phyloP scores from a whole-genome alignment of 805 yeast genomes.

The Ogataea methanolica region DNA sequence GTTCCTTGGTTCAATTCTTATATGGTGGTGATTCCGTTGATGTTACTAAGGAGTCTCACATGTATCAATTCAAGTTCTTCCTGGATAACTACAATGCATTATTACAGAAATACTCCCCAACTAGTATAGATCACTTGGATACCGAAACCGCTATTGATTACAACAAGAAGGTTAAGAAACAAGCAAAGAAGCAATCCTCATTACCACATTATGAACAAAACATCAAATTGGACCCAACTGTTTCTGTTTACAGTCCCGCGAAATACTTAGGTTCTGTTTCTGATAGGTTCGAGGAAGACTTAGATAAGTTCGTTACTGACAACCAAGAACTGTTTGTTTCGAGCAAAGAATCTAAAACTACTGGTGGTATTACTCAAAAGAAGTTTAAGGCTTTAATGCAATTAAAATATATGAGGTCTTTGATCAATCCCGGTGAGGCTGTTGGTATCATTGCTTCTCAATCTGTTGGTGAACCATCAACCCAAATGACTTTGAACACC shows the following conservation, averaged over 20 bases:
- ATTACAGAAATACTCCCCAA: constrained; percentile 81
- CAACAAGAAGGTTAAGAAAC: constrained; percentile 76
- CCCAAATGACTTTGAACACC: constrained; percentile 95
- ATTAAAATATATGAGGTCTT: constrained; percentile 94
- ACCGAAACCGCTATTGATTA: constrained; percentile 78
- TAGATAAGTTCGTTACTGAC: constrained; percentile 62
- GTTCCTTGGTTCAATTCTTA: constrained; percentile 86
- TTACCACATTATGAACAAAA: constrained; percentile 60
- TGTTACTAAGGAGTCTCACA: constrained; percentile 89
- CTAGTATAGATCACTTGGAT: constrained; percentile 70
- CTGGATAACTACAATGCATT: constrained; percentile 85
- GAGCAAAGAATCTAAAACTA: constrained; percentile 40
- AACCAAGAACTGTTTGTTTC: constrained; percentile 54
- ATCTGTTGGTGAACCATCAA: constrained; percentile 98
- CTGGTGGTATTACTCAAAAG: constrained; percentile 59
- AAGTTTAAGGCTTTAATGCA: constrained; percentile 96
- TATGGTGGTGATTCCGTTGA: constrained; percentile 98
- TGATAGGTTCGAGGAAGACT: constrained; percentile 76
- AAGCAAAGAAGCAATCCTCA: constrained; percentile 55
- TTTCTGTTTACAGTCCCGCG: constrained; percentile 82
- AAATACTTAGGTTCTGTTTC: constrained; percentile 91
- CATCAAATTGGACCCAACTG: constrained; percentile 78
- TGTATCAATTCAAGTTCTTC: constrained; percentile 92
- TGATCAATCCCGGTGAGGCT: constrained; percentile 94
- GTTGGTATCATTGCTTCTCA: constrained; percentile 98